phyloP scores from a whole-genome alignment of 1,284 basidiomycete genomes.

The Irpex lacteus region DNA sequence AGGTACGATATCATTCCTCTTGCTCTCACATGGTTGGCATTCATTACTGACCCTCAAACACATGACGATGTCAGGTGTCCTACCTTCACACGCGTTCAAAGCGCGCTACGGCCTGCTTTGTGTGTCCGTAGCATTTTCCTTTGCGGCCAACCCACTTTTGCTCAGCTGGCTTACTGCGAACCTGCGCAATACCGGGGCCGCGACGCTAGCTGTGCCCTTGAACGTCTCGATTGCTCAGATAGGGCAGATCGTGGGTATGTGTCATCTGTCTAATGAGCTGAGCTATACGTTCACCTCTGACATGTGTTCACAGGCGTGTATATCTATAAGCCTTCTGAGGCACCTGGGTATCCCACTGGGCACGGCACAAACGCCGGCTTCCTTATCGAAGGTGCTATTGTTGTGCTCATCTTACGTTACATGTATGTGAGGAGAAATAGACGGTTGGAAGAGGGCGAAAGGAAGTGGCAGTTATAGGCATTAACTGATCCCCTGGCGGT shows the following conservation, averaged over 20 bases:
- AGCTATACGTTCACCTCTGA: conserved; percentile 16
- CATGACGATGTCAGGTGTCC: not conserved
- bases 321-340: conserved; percentile 36
- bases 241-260: conserved; percentile 33
- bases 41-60: not conserved
- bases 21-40: not conserved
- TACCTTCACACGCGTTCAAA: conserved; percentile 20
- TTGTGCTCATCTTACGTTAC: conserved; percentile 18
- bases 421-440: conserved; percentile 23
- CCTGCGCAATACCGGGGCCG: conserved; percentile 29
- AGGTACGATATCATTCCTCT: conserved; percentile 3
- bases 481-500: not conserved
- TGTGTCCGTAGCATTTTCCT: conserved; percentile 33
- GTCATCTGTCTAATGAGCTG: not conserved
- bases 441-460: conserved; percentile 13
- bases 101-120: conserved; percentile 35
- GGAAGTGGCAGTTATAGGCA: conserved; percentile 18
- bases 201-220: conserved; percentile 35
- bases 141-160: conserved; percentile 33
- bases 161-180: conserved; percentile 39
- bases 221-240: conserved; percentile 35
- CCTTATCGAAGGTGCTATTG: conserved; percentile 23
- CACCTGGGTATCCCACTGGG: conserved; percentile 33
- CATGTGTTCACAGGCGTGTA: conserved; percentile 31
- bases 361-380: conserved; percentile 36